Percentiles rank a stretch among this genome's conserved stretches.
phyloP scores from a whole-genome alignment of 768 basidiomycete species.

The Lactarius hatsudake region DNA sequence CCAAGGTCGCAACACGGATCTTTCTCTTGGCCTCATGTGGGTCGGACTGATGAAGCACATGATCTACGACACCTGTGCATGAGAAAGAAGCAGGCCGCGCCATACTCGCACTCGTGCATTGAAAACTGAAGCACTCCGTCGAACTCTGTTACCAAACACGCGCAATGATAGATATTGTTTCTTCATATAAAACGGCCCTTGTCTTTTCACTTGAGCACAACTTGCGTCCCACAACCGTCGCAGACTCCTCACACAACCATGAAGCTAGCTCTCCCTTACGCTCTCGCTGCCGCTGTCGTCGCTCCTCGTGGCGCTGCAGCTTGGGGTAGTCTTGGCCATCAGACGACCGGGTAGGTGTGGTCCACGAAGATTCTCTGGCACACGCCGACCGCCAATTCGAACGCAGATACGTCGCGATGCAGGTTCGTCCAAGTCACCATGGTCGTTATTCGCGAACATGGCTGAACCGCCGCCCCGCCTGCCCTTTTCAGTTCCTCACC shows the following conservation, averaged over 20 bases:
- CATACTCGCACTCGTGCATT: background rate
- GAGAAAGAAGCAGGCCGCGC: background rate
- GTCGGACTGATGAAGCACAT: background rate
- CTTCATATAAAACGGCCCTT: background rate
- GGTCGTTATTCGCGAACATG: background rate
- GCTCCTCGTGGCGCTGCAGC: constrained; percentile 20
- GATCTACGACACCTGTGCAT: background rate
- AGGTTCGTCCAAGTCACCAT: constrained; percentile 1
- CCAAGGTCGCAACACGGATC: no score
- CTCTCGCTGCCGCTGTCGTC: constrained; percentile 1
- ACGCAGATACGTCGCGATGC: constrained; percentile 22
- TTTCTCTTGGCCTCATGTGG: background rate
- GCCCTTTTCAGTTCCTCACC: constrained; percentile 43
- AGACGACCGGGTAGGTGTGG: constrained; percentile 30
- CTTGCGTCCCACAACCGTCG: background rate
- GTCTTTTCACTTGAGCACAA: background rate
- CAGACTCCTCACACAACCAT: background rate
- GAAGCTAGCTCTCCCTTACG: constrained; percentile 11
- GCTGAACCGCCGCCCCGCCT: background rate
- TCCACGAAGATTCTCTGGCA: background rate
- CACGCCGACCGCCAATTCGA: background rate
- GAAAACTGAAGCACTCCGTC: background rate
- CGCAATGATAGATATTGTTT: background rate
- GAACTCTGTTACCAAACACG: background rate
- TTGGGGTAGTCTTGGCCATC: constrained; percentile 32